These are phyloP conservation scores for Trebouxia sp. DNA, from an alignment of 139 green algal genomes.

Conservation along the genomic window DNA sequence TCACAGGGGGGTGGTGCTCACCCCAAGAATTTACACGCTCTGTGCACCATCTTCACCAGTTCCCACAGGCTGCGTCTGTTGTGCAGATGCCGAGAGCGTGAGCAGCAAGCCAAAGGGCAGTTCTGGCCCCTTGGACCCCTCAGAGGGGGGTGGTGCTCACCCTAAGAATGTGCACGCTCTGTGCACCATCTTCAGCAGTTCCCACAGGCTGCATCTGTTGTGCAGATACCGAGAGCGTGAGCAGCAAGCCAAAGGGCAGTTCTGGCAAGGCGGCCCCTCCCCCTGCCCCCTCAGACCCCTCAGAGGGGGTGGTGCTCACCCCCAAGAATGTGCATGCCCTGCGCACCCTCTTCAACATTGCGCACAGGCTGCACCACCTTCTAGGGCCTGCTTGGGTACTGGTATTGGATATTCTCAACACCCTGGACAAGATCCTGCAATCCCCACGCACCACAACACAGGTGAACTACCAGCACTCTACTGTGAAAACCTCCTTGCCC, in stretches of 20 bases:
- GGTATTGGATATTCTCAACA: conserved; percentile 73
- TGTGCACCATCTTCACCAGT: no score
- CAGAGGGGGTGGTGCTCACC: conserved; percentile 51
- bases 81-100: not conserved
- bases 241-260: not conserved
- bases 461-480: conserved; percentile 10
- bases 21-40: no score
- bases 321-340: conserved; percentile 82
- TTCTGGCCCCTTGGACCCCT: no score
- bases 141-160: no score
- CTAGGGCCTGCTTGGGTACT: conserved; percentile 68
- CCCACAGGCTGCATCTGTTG: no score
- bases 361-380: conserved; percentile 61
- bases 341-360: conserved; percentile 83
- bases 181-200: no score
- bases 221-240: not conserved
- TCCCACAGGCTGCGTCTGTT: no score
- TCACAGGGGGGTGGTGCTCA: no score
- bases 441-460: conserved; percentile 72
- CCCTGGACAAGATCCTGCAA: conserved; percentile 73
- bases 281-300: not conserved
- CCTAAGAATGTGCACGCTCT: no score
- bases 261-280: not conserved
- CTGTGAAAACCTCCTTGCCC: not conserved
- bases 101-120: no score